A percentile compares a stretch with the other conserved stretches of the same genome.
These are phyloP conservation scores for Berberis thunbergii DNA, from an alignment of 164 flowering plant genomes.

Conservation along the genomic window DNA sequence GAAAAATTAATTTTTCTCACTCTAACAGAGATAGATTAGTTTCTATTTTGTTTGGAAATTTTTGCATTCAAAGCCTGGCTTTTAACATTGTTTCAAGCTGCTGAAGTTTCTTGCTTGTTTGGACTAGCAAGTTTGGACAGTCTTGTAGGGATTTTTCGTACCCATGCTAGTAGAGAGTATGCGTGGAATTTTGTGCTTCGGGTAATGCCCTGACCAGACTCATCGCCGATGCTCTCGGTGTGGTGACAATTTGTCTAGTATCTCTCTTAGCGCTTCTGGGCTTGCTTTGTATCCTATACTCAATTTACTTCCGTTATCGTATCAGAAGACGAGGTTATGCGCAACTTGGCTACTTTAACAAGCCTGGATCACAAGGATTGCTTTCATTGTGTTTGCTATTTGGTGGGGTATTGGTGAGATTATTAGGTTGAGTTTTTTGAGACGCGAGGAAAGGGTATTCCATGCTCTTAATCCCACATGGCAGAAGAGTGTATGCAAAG, in stretches of 20 bases:
- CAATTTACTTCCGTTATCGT: conserved; percentile 58
- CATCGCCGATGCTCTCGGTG: conserved; percentile 94
- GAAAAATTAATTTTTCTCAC: no score
- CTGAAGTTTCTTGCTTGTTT: conserved; percentile 6
- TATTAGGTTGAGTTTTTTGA: conserved; percentile 51
- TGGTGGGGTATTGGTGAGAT: conserved; percentile 93
- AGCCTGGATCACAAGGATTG: conserved; percentile 87
- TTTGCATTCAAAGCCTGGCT: neutral
- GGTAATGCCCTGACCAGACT: conserved; percentile 97
- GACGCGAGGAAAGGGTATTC: conserved; percentile 39
- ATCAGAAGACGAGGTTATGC: conserved; percentile 34
- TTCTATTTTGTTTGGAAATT: neutral
- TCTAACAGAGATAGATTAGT: no score
- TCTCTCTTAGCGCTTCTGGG: conserved; percentile 54
- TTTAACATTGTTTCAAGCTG: neutral
- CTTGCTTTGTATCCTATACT: conserved; percentile 64
- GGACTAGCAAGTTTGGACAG: conserved; percentile 15
- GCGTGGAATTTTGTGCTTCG: conserved; percentile 87
- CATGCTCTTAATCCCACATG: conserved; percentile 44
- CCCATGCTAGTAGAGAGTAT: conserved; percentile 99
- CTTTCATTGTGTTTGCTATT: conserved; percentile 48
- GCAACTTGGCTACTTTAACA: conserved; percentile 71
- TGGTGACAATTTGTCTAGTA: conserved; percentile 85
- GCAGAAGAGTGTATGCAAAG: conserved; percentile 81
- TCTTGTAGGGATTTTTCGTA: conserved; percentile 25